Evolutionary conservation across 306 rosid species (phyloP), one percentile per base, ranked within the genome.

Genomic region (Sicyos edulis): DNA sequence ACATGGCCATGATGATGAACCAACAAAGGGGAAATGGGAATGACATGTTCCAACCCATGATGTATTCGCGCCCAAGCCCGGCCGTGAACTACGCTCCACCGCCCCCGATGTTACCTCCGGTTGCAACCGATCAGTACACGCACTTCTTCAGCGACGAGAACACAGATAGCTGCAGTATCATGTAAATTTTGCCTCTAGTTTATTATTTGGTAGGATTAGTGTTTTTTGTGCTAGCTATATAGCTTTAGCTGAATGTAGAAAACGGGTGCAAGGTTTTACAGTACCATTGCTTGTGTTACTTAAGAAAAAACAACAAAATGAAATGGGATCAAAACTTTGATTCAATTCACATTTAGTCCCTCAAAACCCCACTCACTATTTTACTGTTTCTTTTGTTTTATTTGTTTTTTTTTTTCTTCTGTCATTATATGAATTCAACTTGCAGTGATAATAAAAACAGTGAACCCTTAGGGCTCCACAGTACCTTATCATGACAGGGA

Each of bases 1-100:
- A 88, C 80, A 73, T 93, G 96, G 95, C 96, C 3, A 87, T 89
- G 92, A 68, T 93, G 97, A 86, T 91, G 97, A 82, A 84, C 37
- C 96, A 90, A 60, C 98, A 90, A 14, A 81, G 85, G 66, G 83
- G 77, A 54, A 26, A 77, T 62, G 88, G 88, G 76, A 85, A 77
- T 77, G 83, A 78, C 19, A 88, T 91, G 97, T 91, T 76, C 68
- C 95, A 90, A 11, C 86, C 78, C 0, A 88, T 91, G 95, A 88
- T 88, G 99, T 82, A 88, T 32, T 85, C 86, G 0, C 73, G 83
- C 78, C 90, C 84, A 7, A 76, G 80, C 49, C 84, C 86, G 0
- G 79, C 84, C 0, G 78, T 82, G 80, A 82, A 80, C 65, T 92
- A 83, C 80, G 82, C 82, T 79, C 80, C 82, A 2, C 78, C 85